Conservation (phyloP, 129 eudicot species). For the Scalesia atractyloides region DNA sequence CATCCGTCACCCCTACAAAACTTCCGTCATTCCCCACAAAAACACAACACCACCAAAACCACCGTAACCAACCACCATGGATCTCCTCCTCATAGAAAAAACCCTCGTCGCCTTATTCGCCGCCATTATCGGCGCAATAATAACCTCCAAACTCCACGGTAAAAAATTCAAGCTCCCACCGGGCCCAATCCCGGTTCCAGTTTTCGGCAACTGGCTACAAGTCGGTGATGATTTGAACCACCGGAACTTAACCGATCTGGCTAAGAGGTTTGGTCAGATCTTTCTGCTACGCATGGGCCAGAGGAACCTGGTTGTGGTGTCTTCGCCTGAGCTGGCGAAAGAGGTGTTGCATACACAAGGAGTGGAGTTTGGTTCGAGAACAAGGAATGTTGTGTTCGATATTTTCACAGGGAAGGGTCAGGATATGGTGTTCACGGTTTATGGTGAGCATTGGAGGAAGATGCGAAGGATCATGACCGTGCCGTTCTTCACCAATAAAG, state of each 20-base stretch:
- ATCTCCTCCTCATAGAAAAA: constrained; percentile 69
- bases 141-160: constrained; percentile 69
- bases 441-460: constrained; percentile 97
- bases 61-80: constrained; percentile 43
- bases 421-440: constrained; percentile 85
- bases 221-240: constrained; percentile 90
- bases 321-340: constrained; percentile 64
- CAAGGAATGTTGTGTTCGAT: constrained; percentile 88
- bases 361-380: constrained; percentile 88
- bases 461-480: constrained; percentile 96
- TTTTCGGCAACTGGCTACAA: constrained; percentile 96
- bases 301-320: constrained; percentile 61
- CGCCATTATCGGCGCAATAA: constrained; percentile 53
- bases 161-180: constrained; percentile 76
- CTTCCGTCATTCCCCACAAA: not conserved
- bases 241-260: constrained; percentile 59
- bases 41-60: not conserved
- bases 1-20: constrained; percentile 23
- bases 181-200: constrained; percentile 76
- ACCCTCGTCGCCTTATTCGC: constrained; percentile 57
- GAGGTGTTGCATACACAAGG: constrained; percentile 83
- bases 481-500: constrained; percentile 86
- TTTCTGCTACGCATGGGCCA: constrained; percentile 74
- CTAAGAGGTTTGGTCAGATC: constrained; percentile 62
- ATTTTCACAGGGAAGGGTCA: constrained; percentile 93